Percentiles rank a stretch among this genome's conserved stretches.
phyloP scores from a whole-genome alignment of 202 grass and related monocot species.

The Panicum hallii region DNA sequence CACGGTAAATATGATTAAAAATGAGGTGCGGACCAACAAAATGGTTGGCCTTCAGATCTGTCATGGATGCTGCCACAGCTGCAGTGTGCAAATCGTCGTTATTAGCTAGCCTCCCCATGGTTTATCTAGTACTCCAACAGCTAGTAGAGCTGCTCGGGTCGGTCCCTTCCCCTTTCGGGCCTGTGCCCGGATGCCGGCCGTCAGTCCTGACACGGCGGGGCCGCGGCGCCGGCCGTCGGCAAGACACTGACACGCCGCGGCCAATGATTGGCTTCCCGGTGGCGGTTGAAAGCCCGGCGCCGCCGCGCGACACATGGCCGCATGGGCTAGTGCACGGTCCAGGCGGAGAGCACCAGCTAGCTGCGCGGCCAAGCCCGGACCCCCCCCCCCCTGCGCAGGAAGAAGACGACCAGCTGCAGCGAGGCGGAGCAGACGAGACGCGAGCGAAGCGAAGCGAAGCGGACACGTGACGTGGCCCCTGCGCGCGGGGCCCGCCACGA shows the following conservation, averaged over 20 bases:
- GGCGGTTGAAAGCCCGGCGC: neutral
- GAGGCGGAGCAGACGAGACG: neutral
- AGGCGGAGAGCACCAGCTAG: conserved; percentile 43
- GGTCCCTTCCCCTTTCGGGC: conserved; percentile 16
- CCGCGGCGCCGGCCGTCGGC: neutral
- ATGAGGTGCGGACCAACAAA: too few relatives aligned
- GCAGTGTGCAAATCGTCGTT: neutral
- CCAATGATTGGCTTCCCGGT: conserved; percentile 29
- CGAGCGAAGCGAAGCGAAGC: neutral
- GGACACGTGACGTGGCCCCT: neutral
- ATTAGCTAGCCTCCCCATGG: too few relatives aligned
- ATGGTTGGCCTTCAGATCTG: neutral
- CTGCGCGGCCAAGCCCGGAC: neutral
- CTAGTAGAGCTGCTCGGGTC: neutral
- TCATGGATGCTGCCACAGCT: neutral
- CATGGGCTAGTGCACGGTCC: conserved; percentile 28
- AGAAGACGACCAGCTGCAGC: neutral
- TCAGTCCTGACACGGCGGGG: neutral
- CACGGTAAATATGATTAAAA: too few relatives aligned
- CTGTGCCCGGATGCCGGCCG: neutral
- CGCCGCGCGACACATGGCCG: conserved; percentile 17
- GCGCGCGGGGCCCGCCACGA: conserved; percentile 18
- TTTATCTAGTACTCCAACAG: neutral
- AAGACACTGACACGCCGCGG: conserved; percentile 32
- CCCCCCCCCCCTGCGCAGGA: neutral